These are phyloP conservation scores for Fusarium pseudonygamai DNA, from an alignment of 2,329 filamentous ascomycete species.

Conservation along the genomic window DNA sequence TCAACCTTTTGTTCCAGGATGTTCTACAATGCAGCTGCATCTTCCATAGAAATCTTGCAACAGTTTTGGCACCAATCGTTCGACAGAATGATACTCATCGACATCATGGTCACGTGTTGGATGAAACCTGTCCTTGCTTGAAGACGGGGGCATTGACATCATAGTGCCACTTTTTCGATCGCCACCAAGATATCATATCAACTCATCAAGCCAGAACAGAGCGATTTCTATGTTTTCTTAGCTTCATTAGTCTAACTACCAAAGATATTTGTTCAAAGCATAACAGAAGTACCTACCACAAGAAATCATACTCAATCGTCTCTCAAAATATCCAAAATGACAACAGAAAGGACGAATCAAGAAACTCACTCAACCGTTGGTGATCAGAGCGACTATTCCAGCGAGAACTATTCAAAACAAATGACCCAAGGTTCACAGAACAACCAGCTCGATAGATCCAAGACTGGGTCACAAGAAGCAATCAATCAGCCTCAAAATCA, in stretches of 20 bases:
- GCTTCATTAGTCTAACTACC: background rate
- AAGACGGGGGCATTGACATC: background rate
- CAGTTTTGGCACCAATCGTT: background rate
- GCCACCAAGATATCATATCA: background rate
- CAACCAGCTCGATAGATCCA: background rate
- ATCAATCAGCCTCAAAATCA: background rate
- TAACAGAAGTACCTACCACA: accelerated
- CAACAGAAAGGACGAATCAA: background rate
- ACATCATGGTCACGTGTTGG: background rate
- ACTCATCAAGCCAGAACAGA: background rate
- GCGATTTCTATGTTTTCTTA: accelerated
- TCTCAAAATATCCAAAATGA: background rate
- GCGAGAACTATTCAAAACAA: background rate
- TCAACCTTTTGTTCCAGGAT: background rate
- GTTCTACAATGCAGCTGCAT: accelerated
- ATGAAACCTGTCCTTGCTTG: background rate
- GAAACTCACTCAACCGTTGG: background rate
- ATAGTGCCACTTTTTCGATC: background rate
- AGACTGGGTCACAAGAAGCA: background rate
- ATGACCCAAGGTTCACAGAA: background rate
- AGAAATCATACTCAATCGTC: accelerated
- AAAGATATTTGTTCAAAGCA: accelerated
- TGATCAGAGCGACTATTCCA: background rate
- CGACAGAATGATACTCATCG: background rate
- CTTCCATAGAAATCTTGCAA: background rate